These are phyloP conservation scores for Scheffersomyces titani DNA, from an alignment of 1,139 yeast genomes.

Conservation along the genomic window DNA sequence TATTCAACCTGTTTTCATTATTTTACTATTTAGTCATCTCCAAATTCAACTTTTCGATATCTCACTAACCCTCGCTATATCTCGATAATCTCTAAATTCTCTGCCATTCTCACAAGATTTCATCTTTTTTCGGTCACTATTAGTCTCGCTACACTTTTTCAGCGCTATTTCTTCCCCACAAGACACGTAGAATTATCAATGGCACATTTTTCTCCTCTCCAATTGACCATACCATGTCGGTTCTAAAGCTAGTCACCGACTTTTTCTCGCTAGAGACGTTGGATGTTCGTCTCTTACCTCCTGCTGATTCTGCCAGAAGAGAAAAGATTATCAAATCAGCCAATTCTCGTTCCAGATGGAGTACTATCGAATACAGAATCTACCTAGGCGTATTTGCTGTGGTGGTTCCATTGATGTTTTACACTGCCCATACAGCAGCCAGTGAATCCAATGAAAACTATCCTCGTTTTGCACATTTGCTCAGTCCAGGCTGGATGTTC, in stretches of 20 bases:
- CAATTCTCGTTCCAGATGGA: conserved; percentile 63
- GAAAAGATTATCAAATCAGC: conserved; percentile 46
- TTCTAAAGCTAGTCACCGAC: conserved; percentile 4
- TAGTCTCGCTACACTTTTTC: neutral
- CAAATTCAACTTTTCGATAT: neutral
- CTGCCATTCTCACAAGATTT: neutral
- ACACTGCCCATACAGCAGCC: conserved; percentile 81
- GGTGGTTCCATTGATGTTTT: conserved; percentile 79
- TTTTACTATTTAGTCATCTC: neutral
- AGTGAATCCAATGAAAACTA: conserved; percentile 79
- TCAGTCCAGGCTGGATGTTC: conserved; percentile 74
- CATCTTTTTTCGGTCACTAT: neutral
- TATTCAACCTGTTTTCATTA: too few relatives aligned
- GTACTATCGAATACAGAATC: conserved; percentile 67
- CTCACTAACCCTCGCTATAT: neutral
- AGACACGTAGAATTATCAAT: neutral
- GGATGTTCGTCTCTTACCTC: conserved; percentile 70
- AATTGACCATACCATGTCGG: neutral
- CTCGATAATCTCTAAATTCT: neutral
- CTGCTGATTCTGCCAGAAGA: conserved; percentile 43
- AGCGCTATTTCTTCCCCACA: neutral
- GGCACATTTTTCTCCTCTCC: neutral
- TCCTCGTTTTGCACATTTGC: conserved; percentile 56
- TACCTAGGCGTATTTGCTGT: conserved; percentile 64
- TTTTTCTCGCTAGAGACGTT: conserved; percentile 76